Evolutionary conservation across 192 early-diverging fungal genomes (phyloP).

Genomic region (Thamnidium elegans): DNA sequence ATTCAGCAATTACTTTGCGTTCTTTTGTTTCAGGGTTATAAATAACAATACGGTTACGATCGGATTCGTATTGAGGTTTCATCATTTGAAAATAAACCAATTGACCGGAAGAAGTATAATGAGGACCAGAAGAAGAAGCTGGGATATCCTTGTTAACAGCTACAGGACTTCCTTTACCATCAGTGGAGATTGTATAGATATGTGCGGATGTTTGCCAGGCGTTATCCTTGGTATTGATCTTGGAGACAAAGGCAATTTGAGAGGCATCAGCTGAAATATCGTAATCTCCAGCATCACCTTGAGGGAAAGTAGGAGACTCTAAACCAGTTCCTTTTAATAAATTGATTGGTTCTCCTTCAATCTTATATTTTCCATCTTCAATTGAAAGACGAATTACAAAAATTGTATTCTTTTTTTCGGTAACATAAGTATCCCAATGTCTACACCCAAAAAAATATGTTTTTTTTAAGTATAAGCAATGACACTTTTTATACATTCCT

Average conservation of each 20-base stretch:
- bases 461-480: neutral
- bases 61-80: slow-evolving; percentile 69
- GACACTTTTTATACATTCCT: neutral
- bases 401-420: slow-evolving; percentile 61
- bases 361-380: slow-evolving; percentile 35
- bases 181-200: slow-evolving; percentile 62
- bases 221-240: slow-evolving; percentile 54
- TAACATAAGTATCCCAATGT: slow-evolving; percentile 74
- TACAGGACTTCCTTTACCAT: slow-evolving; percentile 44
- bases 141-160: slow-evolving; percentile 43
- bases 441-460: slow-evolving; percentile 30
- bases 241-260: slow-evolving; percentile 69
- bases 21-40: slow-evolving; percentile 43
- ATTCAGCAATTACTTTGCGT: slow-evolving; percentile 41
- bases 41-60: slow-evolving; percentile 68
- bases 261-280: slow-evolving; percentile 63
- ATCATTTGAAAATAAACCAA: slow-evolving; percentile 78
- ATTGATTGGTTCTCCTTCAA: slow-evolving; percentile 51
- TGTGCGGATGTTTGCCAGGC: slow-evolving; percentile 78
- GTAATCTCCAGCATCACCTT: slow-evolving; percentile 60
- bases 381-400: slow-evolving; percentile 47
- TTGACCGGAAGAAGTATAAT: slow-evolving; percentile 61
- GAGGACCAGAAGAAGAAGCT: slow-evolving; percentile 62
- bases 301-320: slow-evolving; percentile 49
- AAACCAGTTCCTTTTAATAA: slow-evolving; percentile 49